Evolutionary conservation across 2,329 filamentous ascomycete species (phyloP).

Genomic region (Didymella glomerata): DNA sequence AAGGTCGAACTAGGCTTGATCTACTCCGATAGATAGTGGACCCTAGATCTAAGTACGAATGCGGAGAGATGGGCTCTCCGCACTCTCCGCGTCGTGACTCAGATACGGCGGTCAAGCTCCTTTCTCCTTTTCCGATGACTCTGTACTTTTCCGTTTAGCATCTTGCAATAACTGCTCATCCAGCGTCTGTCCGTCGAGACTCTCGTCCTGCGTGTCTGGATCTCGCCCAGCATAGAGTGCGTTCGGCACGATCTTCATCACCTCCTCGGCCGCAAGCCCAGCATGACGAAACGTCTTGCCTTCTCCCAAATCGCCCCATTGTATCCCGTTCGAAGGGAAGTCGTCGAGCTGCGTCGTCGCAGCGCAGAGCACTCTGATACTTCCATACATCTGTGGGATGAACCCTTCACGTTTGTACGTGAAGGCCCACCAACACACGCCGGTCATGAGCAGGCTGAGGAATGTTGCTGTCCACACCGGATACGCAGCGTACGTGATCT

Average conservation of each 20-base stretch:
- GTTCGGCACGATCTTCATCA: slow-evolving; percentile 37
- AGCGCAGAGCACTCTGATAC: slow-evolving; percentile 41
- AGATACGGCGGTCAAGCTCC: slow-evolving; percentile 3
- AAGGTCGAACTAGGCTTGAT: background rate
- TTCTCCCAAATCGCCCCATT: slow-evolving; percentile 40
- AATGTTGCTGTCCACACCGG: slow-evolving; percentile 39
- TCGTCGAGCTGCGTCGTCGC: slow-evolving; percentile 40
- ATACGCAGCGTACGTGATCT: slow-evolving; percentile 27
- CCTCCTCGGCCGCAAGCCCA: slow-evolving; percentile 37
- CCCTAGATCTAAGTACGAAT: background rate
- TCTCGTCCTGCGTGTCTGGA: background rate
- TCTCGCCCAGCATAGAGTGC: slow-evolving; percentile 38
- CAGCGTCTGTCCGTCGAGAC: background rate
- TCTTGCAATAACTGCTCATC: background rate
- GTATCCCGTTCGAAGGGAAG: slow-evolving; percentile 35
- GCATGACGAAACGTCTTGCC: slow-evolving; percentile 38
- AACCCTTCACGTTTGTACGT: slow-evolving; percentile 44
- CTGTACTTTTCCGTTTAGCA: background rate
- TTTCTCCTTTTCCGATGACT: background rate
- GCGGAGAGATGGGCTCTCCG: slow-evolving; percentile 1
- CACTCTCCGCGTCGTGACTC: slow-evolving; percentile 15
- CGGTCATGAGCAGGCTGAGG: slow-evolving; percentile 43
- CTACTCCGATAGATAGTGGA: slow-evolving; percentile 1
- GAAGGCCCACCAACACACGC: slow-evolving; percentile 44
- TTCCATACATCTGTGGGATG: slow-evolving; percentile 48